Evolutionary conservation across 768 basidiomycete genomes (phyloP).

Genomic region (Chalciporus piperatus): DNA sequence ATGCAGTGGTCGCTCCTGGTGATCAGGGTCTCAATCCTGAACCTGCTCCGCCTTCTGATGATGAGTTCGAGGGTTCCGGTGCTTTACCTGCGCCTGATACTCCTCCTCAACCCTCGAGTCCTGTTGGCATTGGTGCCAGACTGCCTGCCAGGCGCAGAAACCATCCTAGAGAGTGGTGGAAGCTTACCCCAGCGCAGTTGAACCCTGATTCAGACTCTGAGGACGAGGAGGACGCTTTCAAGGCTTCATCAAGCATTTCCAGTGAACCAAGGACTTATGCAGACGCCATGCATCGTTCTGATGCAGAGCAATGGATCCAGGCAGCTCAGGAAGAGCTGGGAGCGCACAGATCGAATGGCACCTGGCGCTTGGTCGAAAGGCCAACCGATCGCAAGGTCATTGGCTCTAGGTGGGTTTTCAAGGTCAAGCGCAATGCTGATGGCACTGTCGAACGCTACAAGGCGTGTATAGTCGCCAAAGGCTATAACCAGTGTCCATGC

Average conservation of each 20-base stretch:
- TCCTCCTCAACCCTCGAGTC: background rate
- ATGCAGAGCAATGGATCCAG: background rate
- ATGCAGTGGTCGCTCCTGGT: background rate
- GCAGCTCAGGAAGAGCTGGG: background rate
- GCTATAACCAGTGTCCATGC: constrained; percentile 30
- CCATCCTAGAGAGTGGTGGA: too few species aligned
- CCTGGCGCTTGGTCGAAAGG: too few species aligned
- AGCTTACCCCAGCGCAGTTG: too few species aligned
- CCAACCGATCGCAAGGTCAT: too few species aligned
- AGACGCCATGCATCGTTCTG: background rate
- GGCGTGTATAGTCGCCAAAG: constrained; percentile 36
- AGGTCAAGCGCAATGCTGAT: background rate
- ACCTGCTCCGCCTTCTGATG: background rate
- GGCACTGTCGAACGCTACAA: constrained; percentile 6
- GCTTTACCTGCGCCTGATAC: background rate
- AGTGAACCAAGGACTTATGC: too few species aligned
- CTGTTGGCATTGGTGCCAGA: constrained; percentile 1
- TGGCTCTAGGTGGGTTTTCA: too few species aligned
- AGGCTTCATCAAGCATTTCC: too few species aligned
- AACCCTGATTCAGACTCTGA: too few species aligned
- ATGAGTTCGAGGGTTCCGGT: too few species aligned
- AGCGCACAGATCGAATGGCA: too few species aligned
- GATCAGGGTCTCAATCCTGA: background rate
- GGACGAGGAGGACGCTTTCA: too few species aligned
- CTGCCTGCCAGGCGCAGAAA: too few species aligned